phyloP scores from a whole-genome alignment of 2,329 filamentous ascomycete species.

The Penicillium sp. region DNA sequence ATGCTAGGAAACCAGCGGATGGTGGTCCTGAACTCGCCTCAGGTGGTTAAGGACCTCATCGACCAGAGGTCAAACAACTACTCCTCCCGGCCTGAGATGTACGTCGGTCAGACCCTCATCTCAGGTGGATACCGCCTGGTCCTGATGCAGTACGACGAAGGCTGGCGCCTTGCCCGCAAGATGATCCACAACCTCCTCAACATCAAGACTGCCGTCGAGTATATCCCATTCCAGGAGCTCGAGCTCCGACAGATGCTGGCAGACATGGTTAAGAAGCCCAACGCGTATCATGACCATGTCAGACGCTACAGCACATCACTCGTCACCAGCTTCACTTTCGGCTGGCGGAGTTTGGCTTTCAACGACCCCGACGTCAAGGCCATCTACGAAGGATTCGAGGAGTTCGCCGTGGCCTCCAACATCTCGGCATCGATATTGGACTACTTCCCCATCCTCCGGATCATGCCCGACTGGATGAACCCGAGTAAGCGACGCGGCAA shows the following conservation, averaged over 20 bases:
- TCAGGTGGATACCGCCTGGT: not conserved
- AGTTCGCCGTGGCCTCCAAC: not conserved
- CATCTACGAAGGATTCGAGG: not conserved
- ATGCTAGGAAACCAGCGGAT: not conserved
- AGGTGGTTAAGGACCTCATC: not conserved
- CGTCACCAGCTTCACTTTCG: not conserved
- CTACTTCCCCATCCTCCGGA: not conserved
- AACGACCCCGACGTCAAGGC: not conserved
- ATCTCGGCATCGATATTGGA: not conserved
- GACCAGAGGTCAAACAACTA: not conserved
- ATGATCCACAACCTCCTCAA: not conserved
- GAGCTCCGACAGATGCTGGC: not conserved
- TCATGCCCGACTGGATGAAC: not conserved
- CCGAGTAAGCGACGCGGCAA: not conserved
- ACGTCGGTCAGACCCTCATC: not conserved
- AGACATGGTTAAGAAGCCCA: not conserved
- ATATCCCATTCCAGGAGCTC: not conserved
- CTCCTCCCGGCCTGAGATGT: not conserved
- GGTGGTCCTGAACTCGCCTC: not conserved
- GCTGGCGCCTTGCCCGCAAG: not conserved
- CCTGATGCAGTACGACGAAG: not conserved
- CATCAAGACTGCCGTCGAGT: not conserved
- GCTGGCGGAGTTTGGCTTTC: not conserved
- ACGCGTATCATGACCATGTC: not conserved
- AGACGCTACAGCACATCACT: not conserved